Evolutionary conservation across 441 rosid species (phyloP).

Genomic region (Monsonia emarginata): DNA sequence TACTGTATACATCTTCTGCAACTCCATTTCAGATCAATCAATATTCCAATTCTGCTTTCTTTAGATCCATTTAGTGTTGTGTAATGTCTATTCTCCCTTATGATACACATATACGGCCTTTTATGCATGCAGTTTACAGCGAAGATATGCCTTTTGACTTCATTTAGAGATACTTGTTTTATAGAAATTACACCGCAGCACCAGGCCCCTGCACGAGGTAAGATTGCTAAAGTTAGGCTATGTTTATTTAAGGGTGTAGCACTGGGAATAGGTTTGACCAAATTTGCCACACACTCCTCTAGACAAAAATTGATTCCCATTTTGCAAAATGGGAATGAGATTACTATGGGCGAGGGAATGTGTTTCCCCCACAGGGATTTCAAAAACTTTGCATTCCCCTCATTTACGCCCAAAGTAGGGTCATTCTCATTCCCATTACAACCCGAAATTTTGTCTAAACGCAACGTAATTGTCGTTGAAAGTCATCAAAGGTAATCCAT

Average conservation of each 20-base stretch:
- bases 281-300: too few species aligned
- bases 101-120: conserved; percentile 12
- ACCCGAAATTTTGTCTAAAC: too few species aligned
- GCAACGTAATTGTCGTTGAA: too few species aligned
- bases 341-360: too few species aligned
- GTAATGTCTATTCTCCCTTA: not conserved
- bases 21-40: not conserved
- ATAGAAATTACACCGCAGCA: conserved; percentile 63
- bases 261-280: too few species aligned
- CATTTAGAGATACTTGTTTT: conserved; percentile 87
- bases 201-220: conserved; percentile 65
- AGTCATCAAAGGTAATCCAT: not conserved
- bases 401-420: too few species aligned
- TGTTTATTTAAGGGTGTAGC: too few species aligned
- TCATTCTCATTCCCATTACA: too few species aligned
- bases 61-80: conserved; percentile 11
- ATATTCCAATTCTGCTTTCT: not conserved
- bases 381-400: too few species aligned
- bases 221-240: conserved; percentile 16
- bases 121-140: conserved; percentile 60
- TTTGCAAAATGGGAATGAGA: too few species aligned
- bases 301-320: too few species aligned
- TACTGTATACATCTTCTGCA: not conserved
- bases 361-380: too few species aligned
- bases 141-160: conserved; percentile 83